Evolutionary conservation across 345 rosid species (phyloP), one percentile per base, ranked within the genome.

Genomic region (Moringa oleifera): DNA sequence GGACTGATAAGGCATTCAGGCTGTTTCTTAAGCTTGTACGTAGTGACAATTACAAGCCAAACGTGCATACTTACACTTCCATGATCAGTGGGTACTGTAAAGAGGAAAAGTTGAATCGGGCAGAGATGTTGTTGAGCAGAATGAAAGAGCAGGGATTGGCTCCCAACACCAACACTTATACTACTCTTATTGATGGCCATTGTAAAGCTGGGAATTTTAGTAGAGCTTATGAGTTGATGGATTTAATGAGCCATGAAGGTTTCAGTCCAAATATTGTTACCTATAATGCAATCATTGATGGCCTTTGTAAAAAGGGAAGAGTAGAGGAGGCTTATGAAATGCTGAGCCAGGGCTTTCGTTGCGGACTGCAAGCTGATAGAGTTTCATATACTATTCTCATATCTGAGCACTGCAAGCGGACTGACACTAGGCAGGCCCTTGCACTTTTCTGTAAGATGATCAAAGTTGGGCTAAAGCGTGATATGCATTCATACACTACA

Each of bases 1-100:
- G 96, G 98, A 93, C 88, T 7, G 98, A 92, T 58, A 92, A 85
- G 77, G 97, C 91, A 37, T 93, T 90, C 64, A 85, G 97, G 66
- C 63, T 90, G 70, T 93, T 93, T 41, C 72, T 93, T 71, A 90
- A 90, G 83, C 91, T 87, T 18, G 89, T 87, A 61, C 82, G 86
- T 63, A 91, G 92, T 68, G 88, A 86, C 49, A 75, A 36, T 66
- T 83, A 92, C 78, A 87, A 85, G 73, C 95, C 85, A 0, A 92
- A 92, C 71, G 93, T 80, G 52, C 83, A 80, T 76, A 85, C 93
- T 0, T 89, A 89, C 68, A 85, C 93, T 61, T 79, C 85, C 51
- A 92, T 92, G 98, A 89, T 89, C 46, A 55, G 73, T 74, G 93
- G 91, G 24, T 92, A 89, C 73, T 89, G 95, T 85, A 81, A 75